Conservation (phyloP, 1,284 basidiomycete species). For the Leccinum pallidistipes region DNA sequence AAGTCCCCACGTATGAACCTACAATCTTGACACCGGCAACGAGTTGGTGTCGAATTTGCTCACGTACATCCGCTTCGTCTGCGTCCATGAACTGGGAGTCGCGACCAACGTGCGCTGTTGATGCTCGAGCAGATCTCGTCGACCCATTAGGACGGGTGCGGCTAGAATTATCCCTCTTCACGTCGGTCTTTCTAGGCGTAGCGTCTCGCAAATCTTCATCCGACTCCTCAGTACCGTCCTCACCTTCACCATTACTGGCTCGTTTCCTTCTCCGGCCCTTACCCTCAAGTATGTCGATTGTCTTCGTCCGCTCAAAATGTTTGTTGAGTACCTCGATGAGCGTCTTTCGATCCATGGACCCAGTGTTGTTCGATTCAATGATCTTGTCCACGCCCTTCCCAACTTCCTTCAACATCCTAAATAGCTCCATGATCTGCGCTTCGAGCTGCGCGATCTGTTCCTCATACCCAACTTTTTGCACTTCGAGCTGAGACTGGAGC, state of each 20-base stretch:
- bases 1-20: conserved; percentile 29
- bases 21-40: conserved; percentile 74
- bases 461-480: conserved; percentile 83
- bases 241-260: conserved; percentile 36
- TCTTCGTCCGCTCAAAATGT: conserved; percentile 83
- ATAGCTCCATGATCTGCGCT: conserved; percentile 90
- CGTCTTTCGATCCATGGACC: conserved; percentile 75
- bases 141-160: conserved; percentile 34
- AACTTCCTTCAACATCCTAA: conserved; percentile 87
- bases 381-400: conserved; percentile 76
- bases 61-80: conserved; percentile 82
- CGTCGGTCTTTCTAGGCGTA: conserved; percentile 51
- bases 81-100: conserved; percentile 90
- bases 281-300: conserved; percentile 85
- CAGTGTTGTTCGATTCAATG: conserved; percentile 56
- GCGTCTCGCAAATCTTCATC: conserved; percentile 47
- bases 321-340: conserved; percentile 82
- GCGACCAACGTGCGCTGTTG: conserved; percentile 52
- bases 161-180: conserved; percentile 40
- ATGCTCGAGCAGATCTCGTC: conserved; percentile 36
- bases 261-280: conserved; percentile 43
- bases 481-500: conserved; percentile 77
- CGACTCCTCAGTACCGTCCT: conserved; percentile 41
- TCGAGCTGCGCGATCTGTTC: conserved; percentile 88
- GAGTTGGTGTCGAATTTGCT: conserved; percentile 82